A percentile compares a stretch with the other conserved stretches of the same genome.
phyloP scores from a whole-genome alignment of 768 basidiomycete genomes.

The Hysterangium stoloniferum region DNA sequence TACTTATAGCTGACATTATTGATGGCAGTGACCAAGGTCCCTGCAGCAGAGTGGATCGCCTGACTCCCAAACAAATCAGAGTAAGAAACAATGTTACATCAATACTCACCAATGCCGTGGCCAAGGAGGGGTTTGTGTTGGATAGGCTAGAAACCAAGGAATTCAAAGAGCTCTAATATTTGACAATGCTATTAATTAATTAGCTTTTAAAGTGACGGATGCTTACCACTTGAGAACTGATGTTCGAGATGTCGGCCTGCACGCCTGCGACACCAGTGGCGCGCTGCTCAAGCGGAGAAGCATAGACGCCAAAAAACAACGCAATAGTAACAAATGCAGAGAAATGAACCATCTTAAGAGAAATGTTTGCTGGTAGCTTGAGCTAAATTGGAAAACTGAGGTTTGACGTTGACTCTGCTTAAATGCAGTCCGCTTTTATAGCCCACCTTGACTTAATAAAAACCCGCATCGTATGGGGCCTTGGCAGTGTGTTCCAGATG shows the following conservation, averaged over 20 bases:
- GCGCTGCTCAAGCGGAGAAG: not conserved
- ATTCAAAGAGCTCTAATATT: not conserved
- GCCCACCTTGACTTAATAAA: too few relatives aligned
- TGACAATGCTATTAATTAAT: not conserved
- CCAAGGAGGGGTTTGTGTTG: not conserved
- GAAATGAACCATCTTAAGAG: conserved; percentile 6
- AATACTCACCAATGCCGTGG: not conserved
- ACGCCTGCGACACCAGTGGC: conserved; percentile 3
- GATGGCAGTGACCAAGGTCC: not conserved
- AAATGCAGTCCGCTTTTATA: too few relatives aligned
- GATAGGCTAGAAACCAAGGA: not conserved
- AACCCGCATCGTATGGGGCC: too few relatives aligned
- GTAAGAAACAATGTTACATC: not conserved
- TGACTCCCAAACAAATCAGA: not conserved
- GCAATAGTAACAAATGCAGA: not conserved
- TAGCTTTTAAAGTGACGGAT: too few relatives aligned
- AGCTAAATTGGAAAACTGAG: too few relatives aligned
- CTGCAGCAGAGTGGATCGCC: not conserved
- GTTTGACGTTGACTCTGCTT: too few relatives aligned
- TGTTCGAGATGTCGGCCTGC: conserved; percentile 1
- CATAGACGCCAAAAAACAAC: not conserved
- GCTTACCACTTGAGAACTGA: not conserved
- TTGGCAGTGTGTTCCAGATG: too few relatives aligned
- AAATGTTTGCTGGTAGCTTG: too few relatives aligned
- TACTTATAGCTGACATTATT: not conserved